Evolutionary conservation across 2,329 filamentous ascomycete species (phyloP), one percentile per base, ranked within the genome.

Genomic region (Ambrosiella cleistominuta): DNA sequence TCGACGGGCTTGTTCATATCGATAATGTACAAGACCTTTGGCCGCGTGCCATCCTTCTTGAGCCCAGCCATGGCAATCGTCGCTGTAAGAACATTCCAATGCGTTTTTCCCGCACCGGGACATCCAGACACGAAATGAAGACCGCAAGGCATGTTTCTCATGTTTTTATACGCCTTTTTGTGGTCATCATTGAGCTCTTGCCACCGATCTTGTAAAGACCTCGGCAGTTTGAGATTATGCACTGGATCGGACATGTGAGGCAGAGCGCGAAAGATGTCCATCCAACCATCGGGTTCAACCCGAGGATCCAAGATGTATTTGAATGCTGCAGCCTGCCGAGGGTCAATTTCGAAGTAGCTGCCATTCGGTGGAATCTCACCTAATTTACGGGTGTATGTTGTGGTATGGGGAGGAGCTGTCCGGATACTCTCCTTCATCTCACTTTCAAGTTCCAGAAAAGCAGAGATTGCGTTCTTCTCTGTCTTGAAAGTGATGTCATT

Each of bases 1-100:
- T 75, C 72, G 0, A 73, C 68, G 0, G 74, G 71, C 49, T 72
- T 70, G 62, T 76, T 76, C 57, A 76, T 71, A 56, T 76, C 74
- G 1, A 75, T 66, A 0, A 76, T 63, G 54, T 74, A 75, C 0
- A 76, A 64, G 9, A 76, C 68, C 49, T 66, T 69, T 0, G 62
- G 47, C 17, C 58, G 42, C 35, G 52, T 50, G 2, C 37, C 45
- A 27, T 55, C 36, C 12, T 7, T 8, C 17, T 50, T 59, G 19
- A 52, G 1, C 2, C 47, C 45, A 2, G 57, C 37, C 15, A 60
- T 68, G 7, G 70, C 69, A 15, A 74, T 63, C 0, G 69, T 70
- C 1, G 72, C 66, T 1, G 74, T 63, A 1, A 71, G 64, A 62
- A 75, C 68, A 39, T 71, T 74, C 71, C 72, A 74, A 40, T 74